Base-by-base conservation (phyloP, 805 yeast genomes). In the Monosporozyma unispora region DNA sequence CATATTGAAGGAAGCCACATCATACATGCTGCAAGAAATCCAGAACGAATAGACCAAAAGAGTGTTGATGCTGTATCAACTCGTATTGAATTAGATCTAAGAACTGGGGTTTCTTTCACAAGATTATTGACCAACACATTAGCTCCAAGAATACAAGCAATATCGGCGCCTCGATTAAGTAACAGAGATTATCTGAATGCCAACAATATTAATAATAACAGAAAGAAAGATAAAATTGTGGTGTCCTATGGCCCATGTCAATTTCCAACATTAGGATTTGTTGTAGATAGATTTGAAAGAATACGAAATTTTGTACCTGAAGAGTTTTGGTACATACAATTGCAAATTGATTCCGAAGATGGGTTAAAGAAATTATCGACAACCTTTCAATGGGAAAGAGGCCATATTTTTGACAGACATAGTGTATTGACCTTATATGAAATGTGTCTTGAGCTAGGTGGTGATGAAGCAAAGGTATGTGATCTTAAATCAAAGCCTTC, bases 191-290 rank as follows among this genome's bases (percentile, higher is more conserved):
- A 18, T 16, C 12, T 35, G 12, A 35, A 35, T 33, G 7, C 18
- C 3, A 33, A 33, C 8, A 33, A 14, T 16, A 35, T 42, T 22
- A 51, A 45, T 18, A 45, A 35, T 3, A 48, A 38, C 12, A 48
- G 38, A 11, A 55, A 54, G 47, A 56, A 62, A 51, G 55, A 58
- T 12, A 52, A 57, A 12, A 54, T 51, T 1, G 57, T 64, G 10
- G 69, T 72, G 4, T 88, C 96, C 1, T 93, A 90, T 64, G 99
- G 99, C 2, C 69, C 85, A 2, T 93, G 99, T 62, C 99, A 93
- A 63, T 93, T 93, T 59, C 99, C 99, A 2, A 91, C 99, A 0
- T 71, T 93, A 47, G 98, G 99, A 3, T 93, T 93, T 67, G 90
- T 93, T 0, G 98, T 93, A 10, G 99, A 93, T 60, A 72, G 99